phyloP scores from a whole-genome alignment of 1,284 basidiomycete species.

The Leucoagaricus sp. region DNA sequence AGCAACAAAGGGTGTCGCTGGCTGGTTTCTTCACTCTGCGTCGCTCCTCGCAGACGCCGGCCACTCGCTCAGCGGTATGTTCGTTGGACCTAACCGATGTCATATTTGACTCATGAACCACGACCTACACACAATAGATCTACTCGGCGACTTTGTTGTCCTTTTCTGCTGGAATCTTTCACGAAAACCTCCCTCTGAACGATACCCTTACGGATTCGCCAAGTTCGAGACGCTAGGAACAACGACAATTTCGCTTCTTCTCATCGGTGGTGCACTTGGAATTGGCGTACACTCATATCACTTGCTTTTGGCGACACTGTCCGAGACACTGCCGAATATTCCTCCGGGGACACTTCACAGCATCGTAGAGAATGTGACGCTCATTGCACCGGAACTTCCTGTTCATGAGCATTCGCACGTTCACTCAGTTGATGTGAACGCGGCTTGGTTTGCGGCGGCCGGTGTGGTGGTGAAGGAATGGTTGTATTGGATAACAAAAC shows the following conservation, averaged over 20 bases:
- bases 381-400: conserved; percentile 53
- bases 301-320: conserved; percentile 70
- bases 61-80: conserved; percentile 86
- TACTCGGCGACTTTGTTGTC: conserved; percentile 91
- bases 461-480: conserved; percentile 90
- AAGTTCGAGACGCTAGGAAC: conserved; percentile 96
- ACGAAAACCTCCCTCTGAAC: conserved; percentile 72
- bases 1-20: conserved; percentile 80
- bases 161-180: conserved; percentile 91
- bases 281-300: conserved; percentile 94
- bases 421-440: conserved; percentile 84
- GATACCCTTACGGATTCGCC: conserved; percentile 87
- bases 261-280: conserved; percentile 86
- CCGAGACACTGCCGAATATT: conserved; percentile 55
- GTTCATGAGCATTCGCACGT: conserved; percentile 60
- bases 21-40: conserved; percentile 88
- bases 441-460: conserved; percentile 92
- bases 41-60: conserved; percentile 93
- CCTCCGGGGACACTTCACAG: conserved; percentile 64
- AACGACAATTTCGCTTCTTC: conserved; percentile 79
- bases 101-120: background rate
- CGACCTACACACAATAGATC: conserved; percentile 44
- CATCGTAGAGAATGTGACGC: conserved; percentile 55
- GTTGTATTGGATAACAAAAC: conserved; percentile 86
- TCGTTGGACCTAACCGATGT: conserved; percentile 10